phyloP scores from a whole-genome alignment of 306 rosid genomes.

The Nissolia schottii region DNA sequence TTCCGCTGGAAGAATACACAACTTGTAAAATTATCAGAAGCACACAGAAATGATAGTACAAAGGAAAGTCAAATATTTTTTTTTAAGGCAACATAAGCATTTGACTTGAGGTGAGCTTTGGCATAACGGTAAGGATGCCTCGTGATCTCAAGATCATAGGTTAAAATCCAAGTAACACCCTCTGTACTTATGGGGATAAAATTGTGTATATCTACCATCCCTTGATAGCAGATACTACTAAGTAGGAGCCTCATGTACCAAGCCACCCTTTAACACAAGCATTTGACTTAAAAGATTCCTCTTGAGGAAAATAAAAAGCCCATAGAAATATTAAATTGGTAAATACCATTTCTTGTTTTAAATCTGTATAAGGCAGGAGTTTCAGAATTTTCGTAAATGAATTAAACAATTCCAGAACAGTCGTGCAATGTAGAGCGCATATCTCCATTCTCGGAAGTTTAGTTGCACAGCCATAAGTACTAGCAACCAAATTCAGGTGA shows the following conservation, averaged over 20 bases:
- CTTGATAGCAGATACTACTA: too few relatives aligned
- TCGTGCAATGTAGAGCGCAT: not conserved
- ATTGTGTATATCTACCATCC: too few relatives aligned
- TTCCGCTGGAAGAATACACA: slow-evolving; percentile 35
- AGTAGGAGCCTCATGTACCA: too few relatives aligned
- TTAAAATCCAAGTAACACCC: too few relatives aligned
- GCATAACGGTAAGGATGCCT: too few relatives aligned
- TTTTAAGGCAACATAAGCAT: not conserved
- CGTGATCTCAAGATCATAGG: too few relatives aligned
- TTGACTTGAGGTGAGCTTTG: too few relatives aligned
- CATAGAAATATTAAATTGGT: not conserved
- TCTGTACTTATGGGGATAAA: too few relatives aligned
- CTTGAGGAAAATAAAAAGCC: not conserved
- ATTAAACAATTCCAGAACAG: not conserved
- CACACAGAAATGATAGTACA: slow-evolving; percentile 1
- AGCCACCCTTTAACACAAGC: too few relatives aligned
- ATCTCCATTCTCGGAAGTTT: not conserved
- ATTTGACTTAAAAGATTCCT: not conserved
- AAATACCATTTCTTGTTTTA: not conserved
- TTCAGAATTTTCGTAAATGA: not conserved
- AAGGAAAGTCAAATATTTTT: not conserved
- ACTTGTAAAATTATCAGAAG: slow-evolving; percentile 7
- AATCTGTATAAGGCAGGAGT: not conserved
- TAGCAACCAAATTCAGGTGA: not conserved
- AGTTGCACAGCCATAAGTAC: not conserved